Conservation (phyloP, 768 basidiomycete species). For the Sporobolomyces pararoseus region DNA sequence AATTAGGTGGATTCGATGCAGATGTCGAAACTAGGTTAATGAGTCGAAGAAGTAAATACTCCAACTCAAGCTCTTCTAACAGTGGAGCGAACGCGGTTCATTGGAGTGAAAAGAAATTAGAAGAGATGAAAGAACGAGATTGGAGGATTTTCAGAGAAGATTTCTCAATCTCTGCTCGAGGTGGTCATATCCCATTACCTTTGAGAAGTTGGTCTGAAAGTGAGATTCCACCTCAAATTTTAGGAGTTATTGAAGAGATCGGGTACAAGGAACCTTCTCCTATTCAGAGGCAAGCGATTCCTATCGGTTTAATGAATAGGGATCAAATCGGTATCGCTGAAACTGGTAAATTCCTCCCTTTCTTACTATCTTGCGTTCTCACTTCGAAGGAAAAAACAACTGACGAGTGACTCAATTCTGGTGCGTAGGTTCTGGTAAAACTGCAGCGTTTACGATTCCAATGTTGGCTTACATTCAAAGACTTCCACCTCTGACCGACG, state of each 20-base stretch:
- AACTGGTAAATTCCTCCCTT: slow-evolving; percentile 61
- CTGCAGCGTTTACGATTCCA: slow-evolving; percentile 95
- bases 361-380: neutral
- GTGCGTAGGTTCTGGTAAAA: slow-evolving; percentile 86
- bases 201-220: slow-evolving; percentile 89
- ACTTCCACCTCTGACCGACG: slow-evolving; percentile 80
- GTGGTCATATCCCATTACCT: slow-evolving; percentile 89
- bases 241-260: slow-evolving; percentile 80
- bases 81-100: slow-evolving; percentile 52
- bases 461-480: slow-evolving; percentile 92
- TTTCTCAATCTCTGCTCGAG: slow-evolving; percentile 87
- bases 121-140: slow-evolving; percentile 94
- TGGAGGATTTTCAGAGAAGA: slow-evolving; percentile 99
- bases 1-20: slow-evolving; percentile 27
- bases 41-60: slow-evolving; percentile 76
- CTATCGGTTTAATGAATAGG: slow-evolving; percentile 93
- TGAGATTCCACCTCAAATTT: slow-evolving; percentile 67
- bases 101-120: slow-evolving; percentile 90
- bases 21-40: slow-evolving; percentile 46
- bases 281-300: slow-evolving; percentile 97
- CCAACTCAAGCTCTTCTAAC: too few relatives aligned
- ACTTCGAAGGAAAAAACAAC: neutral
- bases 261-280: slow-evolving; percentile 97
- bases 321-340: slow-evolving; percentile 99
- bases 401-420: neutral